Evolutionary conservation across 495 filamentous ascomycete species (phyloP), one percentile per base, ranked within the genome.

Genomic region (Neurospora tetraspora): DNA sequence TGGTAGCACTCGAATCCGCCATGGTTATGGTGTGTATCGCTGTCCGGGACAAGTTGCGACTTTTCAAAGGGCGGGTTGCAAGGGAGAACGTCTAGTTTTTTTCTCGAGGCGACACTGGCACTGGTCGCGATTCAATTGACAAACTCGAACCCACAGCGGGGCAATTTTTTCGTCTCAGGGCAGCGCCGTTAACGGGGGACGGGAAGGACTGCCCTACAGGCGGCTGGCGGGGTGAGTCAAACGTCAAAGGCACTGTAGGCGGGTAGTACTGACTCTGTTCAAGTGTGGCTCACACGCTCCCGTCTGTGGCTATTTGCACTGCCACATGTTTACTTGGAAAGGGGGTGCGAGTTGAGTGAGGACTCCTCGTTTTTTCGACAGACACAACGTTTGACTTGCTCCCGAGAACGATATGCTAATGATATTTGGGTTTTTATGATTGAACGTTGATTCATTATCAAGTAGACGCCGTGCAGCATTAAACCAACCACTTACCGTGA

Each of bases 1-100:
- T 70, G 71, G 74, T 47, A 38, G 76, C 47, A 11, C 70, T 71
- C 34, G 78, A 78, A 69, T 88, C 87, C 72, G 86, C 87, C 85
- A 91, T 90, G 74, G 59, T 80, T 68, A 59, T 70, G 16, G 18
- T n/a, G 23, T 71, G 38, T 71, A 40, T 36, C 53, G 39, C n/a
- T 71, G 39, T 18, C 39, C 38, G 39, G 38, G 53, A 38, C 36
- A 59, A 59, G 47, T 59, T 59, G 47, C 53, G 53, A 16, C 53
- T 65, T 65, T 65, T 65, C 23, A 5, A 31, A 34, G 53, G 53
- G 31, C 23, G 31, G 14, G 27, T 65, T 65, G 53, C 53, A 65
- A 65, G 53, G 53, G 53, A 61, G 53, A 23, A 6, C 27, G 53
- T 34, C 53, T 61, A 61, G 2, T 59, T 59, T 65, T 61, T 61